Percentiles rank a stretch among this genome's conserved stretches.
Conservation (phyloP, 2,329 filamentous ascomycete species). For the Aspergillus sp. region DNA sequence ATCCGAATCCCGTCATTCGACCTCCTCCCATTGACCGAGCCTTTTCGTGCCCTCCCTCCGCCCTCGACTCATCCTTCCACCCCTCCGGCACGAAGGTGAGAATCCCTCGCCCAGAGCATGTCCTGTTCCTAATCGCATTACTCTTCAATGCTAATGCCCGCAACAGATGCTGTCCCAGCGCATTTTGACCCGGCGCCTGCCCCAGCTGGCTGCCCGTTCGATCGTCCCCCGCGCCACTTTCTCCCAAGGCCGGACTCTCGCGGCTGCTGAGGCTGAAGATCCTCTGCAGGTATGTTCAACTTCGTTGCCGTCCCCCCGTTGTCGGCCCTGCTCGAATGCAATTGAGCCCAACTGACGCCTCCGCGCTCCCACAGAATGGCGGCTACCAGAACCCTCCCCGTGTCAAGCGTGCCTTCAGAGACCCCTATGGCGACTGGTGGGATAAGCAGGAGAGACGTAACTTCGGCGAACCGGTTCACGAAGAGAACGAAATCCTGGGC, state of each 20-base stretch:
- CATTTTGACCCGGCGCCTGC: slow-evolving; percentile 42
- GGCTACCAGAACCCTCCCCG: slow-evolving; percentile 50
- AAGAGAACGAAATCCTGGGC: slow-evolving; percentile 90
- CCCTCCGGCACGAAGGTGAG: slow-evolving; percentile 26
- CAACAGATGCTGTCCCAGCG: slow-evolving; percentile 46
- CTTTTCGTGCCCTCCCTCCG: slow-evolving; percentile 17
- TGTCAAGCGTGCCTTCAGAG: slow-evolving; percentile 86
- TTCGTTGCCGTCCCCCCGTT: background rate
- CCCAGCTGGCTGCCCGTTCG: slow-evolving; percentile 36
- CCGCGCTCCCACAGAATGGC: slow-evolving; percentile 36
- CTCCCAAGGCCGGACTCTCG: slow-evolving; percentile 39
- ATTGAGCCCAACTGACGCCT: slow-evolving; percentile 16
- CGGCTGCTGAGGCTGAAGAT: slow-evolving; percentile 39
- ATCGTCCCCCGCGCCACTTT: slow-evolving; percentile 41
- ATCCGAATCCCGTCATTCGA: slow-evolving; percentile 24
- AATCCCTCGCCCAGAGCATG: background rate
- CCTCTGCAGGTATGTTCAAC: slow-evolving; percentile 40
- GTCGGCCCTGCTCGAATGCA: background rate
- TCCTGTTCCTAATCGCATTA: background rate
- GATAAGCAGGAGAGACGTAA: slow-evolving; percentile 96
- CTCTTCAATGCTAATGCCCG: slow-evolving; percentile 20
- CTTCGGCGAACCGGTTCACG: slow-evolving; percentile 93
- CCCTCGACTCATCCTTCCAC: slow-evolving; percentile 11
- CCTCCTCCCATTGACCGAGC: slow-evolving; percentile 21
- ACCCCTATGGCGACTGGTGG: slow-evolving; percentile 93